A percentile compares a stretch with the other conserved stretches of the same genome.
phyloP scores from a whole-genome alignment of 805 yeast genomes.

The Peterozyma xylosa region DNA sequence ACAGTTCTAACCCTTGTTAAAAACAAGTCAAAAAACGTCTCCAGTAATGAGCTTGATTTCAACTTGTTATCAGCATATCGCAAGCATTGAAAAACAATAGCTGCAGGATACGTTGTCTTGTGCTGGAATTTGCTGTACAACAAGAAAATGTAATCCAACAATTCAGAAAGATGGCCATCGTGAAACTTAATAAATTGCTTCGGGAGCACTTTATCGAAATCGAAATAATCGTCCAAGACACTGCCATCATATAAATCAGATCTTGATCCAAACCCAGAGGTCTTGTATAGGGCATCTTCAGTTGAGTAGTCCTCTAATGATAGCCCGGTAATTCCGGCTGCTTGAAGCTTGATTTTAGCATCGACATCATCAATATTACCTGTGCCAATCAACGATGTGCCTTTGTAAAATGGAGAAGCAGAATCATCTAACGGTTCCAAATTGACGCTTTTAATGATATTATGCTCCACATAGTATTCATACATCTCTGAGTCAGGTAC shows the following conservation, averaged over 20 bases:
- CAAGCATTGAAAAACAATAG: slow-evolving; percentile 61
- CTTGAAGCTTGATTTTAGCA: slow-evolving; percentile 30
- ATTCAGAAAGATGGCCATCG: slow-evolving; percentile 45
- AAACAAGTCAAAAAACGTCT: slow-evolving; percentile 52
- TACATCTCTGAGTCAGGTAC: slow-evolving; percentile 49
- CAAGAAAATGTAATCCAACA: slow-evolving; percentile 39
- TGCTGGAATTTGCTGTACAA: slow-evolving; percentile 39
- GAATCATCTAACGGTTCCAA: slow-evolving; percentile 1
- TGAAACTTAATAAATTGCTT: slow-evolving; percentile 57
- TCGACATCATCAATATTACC: slow-evolving; percentile 16
- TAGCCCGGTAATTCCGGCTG: slow-evolving; percentile 24
- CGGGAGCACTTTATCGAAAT: slow-evolving; percentile 45
- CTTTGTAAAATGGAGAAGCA: slow-evolving; percentile 11
- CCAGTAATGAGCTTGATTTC: slow-evolving; percentile 47
- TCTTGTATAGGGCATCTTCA: slow-evolving; percentile 13
- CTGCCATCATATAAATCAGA: slow-evolving; percentile 27
- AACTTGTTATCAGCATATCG: slow-evolving; percentile 57
- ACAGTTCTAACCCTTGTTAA: slow-evolving; percentile 54
- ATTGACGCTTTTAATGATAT: slow-evolving; percentile 20
- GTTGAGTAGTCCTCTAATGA: slow-evolving; percentile 10
- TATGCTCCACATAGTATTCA: slow-evolving; percentile 51
- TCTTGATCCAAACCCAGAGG: slow-evolving; percentile 22
- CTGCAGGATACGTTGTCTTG: slow-evolving; percentile 55
- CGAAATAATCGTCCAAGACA: slow-evolving; percentile 30
- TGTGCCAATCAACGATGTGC: slow-evolving; percentile 7